Base-by-base conservation (phyloP, 352 stramenopile species). In the Globisporangium radiosum region DNA sequence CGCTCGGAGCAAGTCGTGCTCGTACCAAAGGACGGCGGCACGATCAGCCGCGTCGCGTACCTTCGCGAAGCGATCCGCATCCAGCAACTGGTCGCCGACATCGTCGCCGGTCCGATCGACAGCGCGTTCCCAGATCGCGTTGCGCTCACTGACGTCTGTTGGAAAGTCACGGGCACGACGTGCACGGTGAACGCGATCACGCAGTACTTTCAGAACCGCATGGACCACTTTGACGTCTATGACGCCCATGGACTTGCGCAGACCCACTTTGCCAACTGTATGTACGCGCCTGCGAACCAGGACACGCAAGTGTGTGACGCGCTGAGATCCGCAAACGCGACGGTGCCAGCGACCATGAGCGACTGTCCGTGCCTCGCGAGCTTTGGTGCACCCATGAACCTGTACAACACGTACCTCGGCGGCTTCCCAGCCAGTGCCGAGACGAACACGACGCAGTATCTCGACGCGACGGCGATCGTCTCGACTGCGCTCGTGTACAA, bases 331-430 rank as follows among this genome's bases (percentile, higher is more conserved):
- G 71, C 76, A 42, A 60, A 58, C 2, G 66, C 69, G 0, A 70
- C 69, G 47, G 62, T 87, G 38, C 84, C 84, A 8, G 17, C 66
- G 7, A 75, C 54, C 9, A 90, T 93, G 79, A 81, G 67, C 50
- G 73, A 86, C 52, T 88, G 78, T 8, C 78, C 78, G 8, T 88
- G 78, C 48, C 60, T 87, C 39, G 79, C 76, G 11, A 60, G 72
- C 38, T 87, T 85, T 43, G 78, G 78, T 6, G 81, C 76, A 5
- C 78, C 78, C 0, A 88, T 87, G 78, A 85, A 88, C 53, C 42
- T 84, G 63, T 88, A 87, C 71, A 88, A 84, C 59, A 78, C 76
- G 25, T 80, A 82, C 44, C 57, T 88, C 14, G 78, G 78, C 37
- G 70, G 75, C 7, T 84, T 83, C 47, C 78, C 78, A 8, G 62